A percentile compares a stretch with the other conserved stretches of the same genome.
These are phyloP conservation scores for Russula ochroleuca DNA, from an alignment of 768 basidiomycete species.

Conservation along the genomic window DNA sequence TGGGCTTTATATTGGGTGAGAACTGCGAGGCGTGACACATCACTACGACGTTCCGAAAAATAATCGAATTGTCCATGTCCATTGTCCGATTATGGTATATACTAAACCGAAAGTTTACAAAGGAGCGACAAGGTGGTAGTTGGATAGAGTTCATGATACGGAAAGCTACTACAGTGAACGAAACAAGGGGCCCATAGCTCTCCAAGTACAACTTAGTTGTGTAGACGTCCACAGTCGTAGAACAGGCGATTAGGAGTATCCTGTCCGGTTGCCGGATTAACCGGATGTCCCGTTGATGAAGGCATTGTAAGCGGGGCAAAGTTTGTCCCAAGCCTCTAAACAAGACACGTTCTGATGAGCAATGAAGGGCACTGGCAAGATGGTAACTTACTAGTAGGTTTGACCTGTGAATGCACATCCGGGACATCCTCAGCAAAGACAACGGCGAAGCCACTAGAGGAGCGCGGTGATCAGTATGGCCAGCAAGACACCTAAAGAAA, in stretches of 20 bases:
- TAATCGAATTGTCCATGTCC: constrained; percentile 34
- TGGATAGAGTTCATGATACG: not conserved
- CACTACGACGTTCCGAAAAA: too few relatives aligned
- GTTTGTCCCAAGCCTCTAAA: constrained; percentile 9
- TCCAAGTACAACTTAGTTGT: not conserved
- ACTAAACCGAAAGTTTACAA: constrained; percentile 3
- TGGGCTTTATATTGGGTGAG: too few relatives aligned
- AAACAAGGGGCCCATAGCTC: not conserved
- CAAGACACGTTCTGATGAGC: not conserved
- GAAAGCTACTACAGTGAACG: not conserved
- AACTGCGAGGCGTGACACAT: too few relatives aligned
- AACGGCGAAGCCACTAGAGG: constrained; percentile 15
- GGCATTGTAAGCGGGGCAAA: constrained; percentile 3
- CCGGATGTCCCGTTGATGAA: not conserved
- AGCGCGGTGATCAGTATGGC: not conserved
- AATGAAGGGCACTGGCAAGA: not conserved
- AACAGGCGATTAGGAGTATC: not conserved
- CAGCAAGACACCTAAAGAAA: not conserved
- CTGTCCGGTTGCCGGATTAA: not conserved
- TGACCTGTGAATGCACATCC: constrained; percentile 1
- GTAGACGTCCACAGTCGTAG: not conserved
- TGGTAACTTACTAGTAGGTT: not conserved
- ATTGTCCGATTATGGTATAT: not conserved
- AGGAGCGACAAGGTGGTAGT: not conserved
- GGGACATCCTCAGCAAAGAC: constrained; percentile 22